phyloP scores from a whole-genome alignment of 148 eudicot species.

The Fagopyrum esculentum region DNA sequence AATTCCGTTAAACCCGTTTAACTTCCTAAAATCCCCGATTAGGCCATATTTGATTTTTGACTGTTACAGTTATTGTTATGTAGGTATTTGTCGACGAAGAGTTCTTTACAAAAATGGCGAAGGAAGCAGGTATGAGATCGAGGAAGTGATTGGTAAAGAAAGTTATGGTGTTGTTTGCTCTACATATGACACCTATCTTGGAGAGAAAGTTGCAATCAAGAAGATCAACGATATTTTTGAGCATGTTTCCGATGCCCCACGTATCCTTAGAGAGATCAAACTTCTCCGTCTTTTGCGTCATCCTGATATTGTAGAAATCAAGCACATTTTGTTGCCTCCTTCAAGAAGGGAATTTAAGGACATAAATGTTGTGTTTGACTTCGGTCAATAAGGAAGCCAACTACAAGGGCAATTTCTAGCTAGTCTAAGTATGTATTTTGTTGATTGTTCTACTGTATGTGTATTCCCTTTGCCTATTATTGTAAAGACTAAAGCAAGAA shows the following conservation, averaged over 20 bases:
- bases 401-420: too few species aligned
- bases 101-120: constrained; percentile 87
- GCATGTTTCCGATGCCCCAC: constrained; percentile 95
- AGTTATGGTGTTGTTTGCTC: constrained; percentile 94
- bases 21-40: too few species aligned
- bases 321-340: constrained; percentile 80
- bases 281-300: constrained; percentile 88
- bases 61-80: constrained; percentile 22
- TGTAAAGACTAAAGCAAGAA: too few species aligned
- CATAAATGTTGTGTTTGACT: constrained; percentile 80
- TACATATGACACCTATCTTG: constrained; percentile 73
- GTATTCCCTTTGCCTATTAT: too few species aligned
- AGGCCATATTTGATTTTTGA: too few species aligned
- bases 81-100: constrained; percentile 70
- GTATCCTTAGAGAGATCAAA: constrained; percentile 84
- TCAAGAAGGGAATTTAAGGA: constrained; percentile 89
- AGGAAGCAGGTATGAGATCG: constrained; percentile 70
- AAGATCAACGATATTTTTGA: constrained; percentile 91
- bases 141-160: constrained; percentile 93
- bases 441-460: too few species aligned
- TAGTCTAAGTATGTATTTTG: too few species aligned
- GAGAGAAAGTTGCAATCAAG: constrained; percentile 90
- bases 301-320: constrained; percentile 89
- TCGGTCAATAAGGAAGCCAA: too few species aligned
- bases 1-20: too few species aligned